These are phyloP conservation scores for Candida peoriensis DNA, from an alignment of 805 yeast genomes.

Conservation along the genomic window DNA sequence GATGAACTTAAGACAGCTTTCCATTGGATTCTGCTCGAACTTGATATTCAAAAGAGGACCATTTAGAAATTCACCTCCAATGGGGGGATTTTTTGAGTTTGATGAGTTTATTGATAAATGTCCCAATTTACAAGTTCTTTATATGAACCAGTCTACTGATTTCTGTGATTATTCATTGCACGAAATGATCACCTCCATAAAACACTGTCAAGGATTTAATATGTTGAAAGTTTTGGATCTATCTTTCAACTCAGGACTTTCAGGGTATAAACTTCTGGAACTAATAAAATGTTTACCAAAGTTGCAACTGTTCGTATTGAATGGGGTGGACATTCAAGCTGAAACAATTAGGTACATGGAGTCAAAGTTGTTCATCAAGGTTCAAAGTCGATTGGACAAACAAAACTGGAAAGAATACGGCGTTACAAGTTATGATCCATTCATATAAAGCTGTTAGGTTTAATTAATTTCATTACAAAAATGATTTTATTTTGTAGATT, in stretches of 20 bases:
- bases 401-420: slow-evolving; percentile 22
- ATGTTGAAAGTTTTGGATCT: slow-evolving; percentile 16
- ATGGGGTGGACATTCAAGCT: slow-evolving; percentile 18
- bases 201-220: not conserved
- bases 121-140: slow-evolving; percentile 14
- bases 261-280: slow-evolving; percentile 21
- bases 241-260: slow-evolving; percentile 18
- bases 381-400: slow-evolving; percentile 18
- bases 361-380: slow-evolving; percentile 10
- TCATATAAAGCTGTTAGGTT: slow-evolving; percentile 1
- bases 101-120: slow-evolving; percentile 14
- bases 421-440: slow-evolving; percentile 20
- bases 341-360: slow-evolving; percentile 18
- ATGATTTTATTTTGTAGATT: slow-evolving; percentile 3
- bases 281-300: slow-evolving; percentile 10
- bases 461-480: not conserved
- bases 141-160: slow-evolving; percentile 20
- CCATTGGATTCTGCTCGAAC: slow-evolving; percentile 20
- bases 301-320: slow-evolving; percentile 13
- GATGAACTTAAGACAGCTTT: slow-evolving; percentile 7
- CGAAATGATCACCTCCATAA: slow-evolving; percentile 11
- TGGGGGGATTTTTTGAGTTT: slow-evolving; percentile 18
- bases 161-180: slow-evolving; percentile 19
- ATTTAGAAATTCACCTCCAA: slow-evolving; percentile 7
- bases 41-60: slow-evolving; percentile 16